Conservation (phyloP, 768 basidiomycete genomes). For the Daedalea quercina region DNA sequence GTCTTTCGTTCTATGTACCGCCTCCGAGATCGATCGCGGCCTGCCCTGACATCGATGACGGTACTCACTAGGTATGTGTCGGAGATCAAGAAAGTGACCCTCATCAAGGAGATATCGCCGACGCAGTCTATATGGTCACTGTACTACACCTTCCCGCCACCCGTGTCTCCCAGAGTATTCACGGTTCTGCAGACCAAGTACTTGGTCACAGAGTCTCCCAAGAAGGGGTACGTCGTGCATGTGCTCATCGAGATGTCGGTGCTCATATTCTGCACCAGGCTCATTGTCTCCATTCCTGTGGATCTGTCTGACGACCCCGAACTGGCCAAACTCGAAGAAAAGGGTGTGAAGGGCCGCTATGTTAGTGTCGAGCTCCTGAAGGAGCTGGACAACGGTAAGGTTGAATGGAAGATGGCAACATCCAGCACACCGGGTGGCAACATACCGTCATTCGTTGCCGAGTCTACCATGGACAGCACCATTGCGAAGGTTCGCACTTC, state of each 20-base stretch:
- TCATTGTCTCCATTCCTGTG: slow-evolving; percentile 57
- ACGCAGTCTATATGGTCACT: slow-evolving; percentile 64
- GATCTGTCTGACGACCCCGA: slow-evolving; percentile 55
- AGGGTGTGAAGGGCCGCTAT: slow-evolving; percentile 61
- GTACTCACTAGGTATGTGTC: slow-evolving; percentile 50
- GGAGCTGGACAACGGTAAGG: slow-evolving; percentile 54
- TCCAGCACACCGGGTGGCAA: slow-evolving; percentile 65
- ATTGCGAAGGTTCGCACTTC: slow-evolving; percentile 51
- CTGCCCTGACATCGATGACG: not conserved
- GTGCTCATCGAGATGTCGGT: not conserved
- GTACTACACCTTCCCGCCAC: slow-evolving; percentile 66
- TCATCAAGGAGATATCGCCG: slow-evolving; percentile 56
- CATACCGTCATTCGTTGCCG: slow-evolving; percentile 59
- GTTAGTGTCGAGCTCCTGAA: slow-evolving; percentile 60
- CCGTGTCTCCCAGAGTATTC: slow-evolving; percentile 69
- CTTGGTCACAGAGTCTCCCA: slow-evolving; percentile 41
- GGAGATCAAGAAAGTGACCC: slow-evolving; percentile 54
- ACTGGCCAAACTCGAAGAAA: slow-evolving; percentile 54
- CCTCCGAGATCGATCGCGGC: not conserved
- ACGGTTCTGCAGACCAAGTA: slow-evolving; percentile 65
- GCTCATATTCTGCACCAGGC: slow-evolving; percentile 10
- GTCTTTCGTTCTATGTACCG: not conserved
- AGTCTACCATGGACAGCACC: slow-evolving; percentile 51
- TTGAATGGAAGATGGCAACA: slow-evolving; percentile 80
- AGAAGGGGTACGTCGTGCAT: slow-evolving; percentile 48